Conservation (phyloP, 495 filamentous ascomycete genomes). For the Alectoria sarmentosa region DNA sequence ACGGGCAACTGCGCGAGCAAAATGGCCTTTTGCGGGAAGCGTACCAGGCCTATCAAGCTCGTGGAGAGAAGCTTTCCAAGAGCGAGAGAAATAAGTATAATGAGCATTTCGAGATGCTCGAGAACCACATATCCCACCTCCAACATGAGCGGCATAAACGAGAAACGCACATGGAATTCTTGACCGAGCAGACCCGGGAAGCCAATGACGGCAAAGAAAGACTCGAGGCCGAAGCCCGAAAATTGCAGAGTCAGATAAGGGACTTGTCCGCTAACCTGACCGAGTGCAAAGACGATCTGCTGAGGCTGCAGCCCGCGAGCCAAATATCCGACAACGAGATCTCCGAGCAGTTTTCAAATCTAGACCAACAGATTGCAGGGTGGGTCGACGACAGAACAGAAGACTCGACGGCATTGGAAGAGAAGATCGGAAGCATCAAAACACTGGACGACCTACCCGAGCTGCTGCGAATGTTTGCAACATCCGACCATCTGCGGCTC, state of each 20-base stretch:
- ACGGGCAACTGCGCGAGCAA: constrained; percentile 15
- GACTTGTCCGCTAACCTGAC: constrained; percentile 22
- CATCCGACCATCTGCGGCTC: constrained; percentile 9
- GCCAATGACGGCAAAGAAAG: constrained; percentile 22
- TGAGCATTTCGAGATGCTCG: constrained; percentile 24
- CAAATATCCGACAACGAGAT: constrained; percentile 26
- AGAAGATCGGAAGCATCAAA: constrained; percentile 14
- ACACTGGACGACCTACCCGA: constrained; percentile 17
- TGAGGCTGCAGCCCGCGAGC: constrained; percentile 22
- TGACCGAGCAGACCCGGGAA: constrained; percentile 24
- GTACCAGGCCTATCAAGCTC: background rate
- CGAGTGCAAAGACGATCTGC: constrained; percentile 23
- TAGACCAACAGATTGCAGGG: constrained; percentile 20
- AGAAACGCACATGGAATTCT: constrained; percentile 20
- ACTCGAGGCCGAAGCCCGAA: constrained; percentile 14
- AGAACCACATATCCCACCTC: constrained; percentile 21
- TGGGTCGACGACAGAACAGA: constrained; percentile 26
- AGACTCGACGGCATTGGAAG: constrained; percentile 20
- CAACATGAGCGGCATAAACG: constrained; percentile 22
- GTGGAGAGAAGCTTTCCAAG: constrained; percentile 16
- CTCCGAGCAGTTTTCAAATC: constrained; percentile 19
- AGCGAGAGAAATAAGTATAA: constrained; percentile 19
- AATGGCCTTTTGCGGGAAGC: constrained; percentile 6
- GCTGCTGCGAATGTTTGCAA: constrained; percentile 13
- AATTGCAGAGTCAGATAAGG: constrained; percentile 20